phyloP scores from a whole-genome alignment of 805 yeast genomes.

The Wickerhamiella occidentalis region DNA sequence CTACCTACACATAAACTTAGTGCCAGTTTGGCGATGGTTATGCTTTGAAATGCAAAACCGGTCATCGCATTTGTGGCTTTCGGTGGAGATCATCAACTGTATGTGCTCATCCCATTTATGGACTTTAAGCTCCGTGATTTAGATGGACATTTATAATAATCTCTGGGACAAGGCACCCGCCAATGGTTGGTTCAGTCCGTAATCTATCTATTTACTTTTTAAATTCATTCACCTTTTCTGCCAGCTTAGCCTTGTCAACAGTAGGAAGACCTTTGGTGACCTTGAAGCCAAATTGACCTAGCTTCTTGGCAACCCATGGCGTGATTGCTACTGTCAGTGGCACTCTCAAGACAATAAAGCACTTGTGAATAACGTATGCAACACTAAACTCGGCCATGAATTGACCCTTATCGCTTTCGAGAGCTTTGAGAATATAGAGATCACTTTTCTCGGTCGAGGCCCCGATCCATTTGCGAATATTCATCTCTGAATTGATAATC shows the following conservation, averaged over 20 bases:
- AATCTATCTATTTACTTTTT: constrained; percentile 10
- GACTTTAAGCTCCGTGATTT: too few species aligned
- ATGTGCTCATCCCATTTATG: too few species aligned
- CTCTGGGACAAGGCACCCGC: too few species aligned
- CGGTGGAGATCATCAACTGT: too few species aligned
- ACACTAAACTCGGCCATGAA: constrained; percentile 74
- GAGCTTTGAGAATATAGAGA: constrained; percentile 19
- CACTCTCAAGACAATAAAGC: constrained; percentile 66
- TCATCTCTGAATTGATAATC: constrained; percentile 54
- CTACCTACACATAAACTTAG: too few species aligned
- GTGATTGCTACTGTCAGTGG: constrained; percentile 90
- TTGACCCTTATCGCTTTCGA: constrained; percentile 29
- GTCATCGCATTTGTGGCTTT: too few species aligned
- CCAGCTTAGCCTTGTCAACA: constrained; percentile 18
- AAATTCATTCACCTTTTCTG: constrained; percentile 8
- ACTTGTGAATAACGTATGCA: constrained; percentile 89
- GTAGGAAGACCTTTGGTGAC: constrained; percentile 36
- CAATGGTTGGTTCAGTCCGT: too few species aligned
- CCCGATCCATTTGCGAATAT: constrained; percentile 51
- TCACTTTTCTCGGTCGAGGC: constrained; percentile 33
- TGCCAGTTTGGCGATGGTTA: too few species aligned
- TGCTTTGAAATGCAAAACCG: too few species aligned
- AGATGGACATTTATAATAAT: too few species aligned
- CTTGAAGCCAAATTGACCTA: constrained; percentile 70
- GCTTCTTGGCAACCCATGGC: constrained; percentile 55